Base-by-base conservation (phyloP, 2,329 filamentous ascomycete genomes). In the Fusarium acutatum region DNA sequence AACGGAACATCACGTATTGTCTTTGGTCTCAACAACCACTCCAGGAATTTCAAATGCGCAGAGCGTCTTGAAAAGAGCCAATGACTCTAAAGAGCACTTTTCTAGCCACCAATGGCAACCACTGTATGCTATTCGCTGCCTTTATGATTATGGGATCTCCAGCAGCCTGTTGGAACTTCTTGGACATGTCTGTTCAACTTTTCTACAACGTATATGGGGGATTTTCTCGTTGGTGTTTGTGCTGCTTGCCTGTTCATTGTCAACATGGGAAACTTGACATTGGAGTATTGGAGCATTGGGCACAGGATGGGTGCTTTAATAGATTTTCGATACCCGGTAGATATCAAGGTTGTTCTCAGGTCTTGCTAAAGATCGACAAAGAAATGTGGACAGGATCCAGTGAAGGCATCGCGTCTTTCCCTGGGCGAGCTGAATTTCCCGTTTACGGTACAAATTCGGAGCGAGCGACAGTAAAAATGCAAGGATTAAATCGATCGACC, bases 401-500 rank as follows among this genome's bases (percentile, higher is more conserved):
- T 26, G 79, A 24, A 60, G 71, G 18, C 75, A 79, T 41, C 67
- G 62, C 13, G n/a, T 73, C 22, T 82, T 37, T 80, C 50, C 72
- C 62, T 4, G 34, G 40, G 26, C 26, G 38, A 58, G 40, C 32
- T 35, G 85, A 87, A 75, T 79, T 87, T 9, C 85, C 63, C 82
- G 82, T 60, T 74, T 80, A 49, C 77, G 82, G 2, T 28, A 38
- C 50, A 53, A 28, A 86, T 87, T 84, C 32, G 85, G 24, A 49
- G 40, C 22, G 26, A 28, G 62, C 46, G 60, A 52, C 18, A 35
- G 38, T 28, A 32, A 30, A 30, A 32, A 20, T 20, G 22, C 38
- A 26, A 38, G 46, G 38, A 65, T 54, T 26, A 37, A 32, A 47
- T 40, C 54, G 53, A 46, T 64, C 67, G 11, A 59, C 64, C 24